Percentiles rank a stretch among this genome's conserved stretches.
phyloP scores from a whole-genome alignment of 208 protist species.

The Tritrichomonas musculus region DNA sequence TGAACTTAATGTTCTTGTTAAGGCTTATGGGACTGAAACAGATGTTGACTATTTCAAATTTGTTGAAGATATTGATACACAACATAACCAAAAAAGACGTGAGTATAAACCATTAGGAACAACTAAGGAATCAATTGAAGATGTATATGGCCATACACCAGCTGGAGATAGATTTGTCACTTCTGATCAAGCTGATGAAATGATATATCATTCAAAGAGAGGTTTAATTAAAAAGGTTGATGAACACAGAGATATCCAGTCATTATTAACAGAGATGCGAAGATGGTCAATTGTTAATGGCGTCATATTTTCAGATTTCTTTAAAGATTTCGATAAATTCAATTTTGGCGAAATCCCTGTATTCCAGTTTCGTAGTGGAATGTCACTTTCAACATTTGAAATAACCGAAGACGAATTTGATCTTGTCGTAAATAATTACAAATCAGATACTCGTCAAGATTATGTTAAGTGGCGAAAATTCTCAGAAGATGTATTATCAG shows the following conservation, averaged over 20 bases:
- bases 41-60: neutral
- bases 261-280: neutral
- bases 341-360: neutral
- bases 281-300: neutral
- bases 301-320: neutral
- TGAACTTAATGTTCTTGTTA: neutral
- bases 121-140: neutral
- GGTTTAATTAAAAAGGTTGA: neutral
- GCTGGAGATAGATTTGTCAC: neutral
- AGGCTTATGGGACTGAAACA: neutral
- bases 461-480: slow-evolving; percentile 2
- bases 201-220: neutral
- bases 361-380: neutral
- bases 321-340: neutral
- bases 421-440: neutral
- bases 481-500: neutral
- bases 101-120: neutral
- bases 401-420: neutral
- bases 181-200: neutral
- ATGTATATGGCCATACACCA: neutral
- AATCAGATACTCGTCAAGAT: neutral
- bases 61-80: slow-evolving; percentile 9
- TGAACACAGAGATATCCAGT: neutral
- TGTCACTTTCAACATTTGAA: neutral
- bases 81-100: neutral